Percentiles rank a stretch among this genome's conserved stretches.
Conservation (phyloP, 805 yeast genomes). For the Lipomyces yamanashiensis region DNA sequence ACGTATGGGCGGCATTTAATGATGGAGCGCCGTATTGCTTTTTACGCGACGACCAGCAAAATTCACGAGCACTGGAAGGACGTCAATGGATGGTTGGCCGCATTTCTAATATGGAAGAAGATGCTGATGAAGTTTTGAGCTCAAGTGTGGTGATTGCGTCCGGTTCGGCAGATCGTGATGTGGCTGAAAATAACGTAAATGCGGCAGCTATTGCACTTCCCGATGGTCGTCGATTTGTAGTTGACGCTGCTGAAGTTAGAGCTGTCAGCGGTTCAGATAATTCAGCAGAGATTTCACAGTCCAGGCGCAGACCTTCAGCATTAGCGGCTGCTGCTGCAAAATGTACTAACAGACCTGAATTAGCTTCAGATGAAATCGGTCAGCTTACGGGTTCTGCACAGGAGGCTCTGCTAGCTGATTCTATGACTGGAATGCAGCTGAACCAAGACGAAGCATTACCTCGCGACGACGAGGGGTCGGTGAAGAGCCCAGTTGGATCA, state of each 20-base stretch:
- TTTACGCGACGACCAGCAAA: slow-evolving; percentile 53
- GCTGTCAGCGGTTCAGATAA: slow-evolving; percentile 1
- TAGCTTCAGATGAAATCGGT: neutral
- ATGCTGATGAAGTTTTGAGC: slow-evolving; percentile 47
- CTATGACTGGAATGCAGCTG: slow-evolving; percentile 4
- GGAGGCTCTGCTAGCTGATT: neutral
- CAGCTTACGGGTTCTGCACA: neutral
- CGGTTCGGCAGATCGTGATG: neutral
- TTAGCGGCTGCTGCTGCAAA: slow-evolving; percentile 29
- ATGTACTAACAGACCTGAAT: neutral
- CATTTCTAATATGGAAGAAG: slow-evolving; percentile 61
- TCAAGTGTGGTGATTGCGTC: neutral
- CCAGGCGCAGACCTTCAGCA: slow-evolving; percentile 22
- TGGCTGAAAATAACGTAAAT: neutral
- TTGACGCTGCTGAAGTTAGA: slow-evolving; percentile 25
- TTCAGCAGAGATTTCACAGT: neutral
- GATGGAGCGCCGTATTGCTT: slow-evolving; percentile 86
- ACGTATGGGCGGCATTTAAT: slow-evolving; percentile 95
- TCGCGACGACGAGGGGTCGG: neutral
- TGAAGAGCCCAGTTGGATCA: neutral
- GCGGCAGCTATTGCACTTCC: neutral
- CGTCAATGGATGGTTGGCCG: slow-evolving; percentile 87
- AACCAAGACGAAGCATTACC: neutral
- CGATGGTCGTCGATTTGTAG: slow-evolving; percentile 29
- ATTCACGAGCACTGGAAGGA: slow-evolving; percentile 41